These are phyloP conservation scores for Hirschioporus abietinus DNA, from an alignment of 768 basidiomycete species.

Conservation along the genomic window DNA sequence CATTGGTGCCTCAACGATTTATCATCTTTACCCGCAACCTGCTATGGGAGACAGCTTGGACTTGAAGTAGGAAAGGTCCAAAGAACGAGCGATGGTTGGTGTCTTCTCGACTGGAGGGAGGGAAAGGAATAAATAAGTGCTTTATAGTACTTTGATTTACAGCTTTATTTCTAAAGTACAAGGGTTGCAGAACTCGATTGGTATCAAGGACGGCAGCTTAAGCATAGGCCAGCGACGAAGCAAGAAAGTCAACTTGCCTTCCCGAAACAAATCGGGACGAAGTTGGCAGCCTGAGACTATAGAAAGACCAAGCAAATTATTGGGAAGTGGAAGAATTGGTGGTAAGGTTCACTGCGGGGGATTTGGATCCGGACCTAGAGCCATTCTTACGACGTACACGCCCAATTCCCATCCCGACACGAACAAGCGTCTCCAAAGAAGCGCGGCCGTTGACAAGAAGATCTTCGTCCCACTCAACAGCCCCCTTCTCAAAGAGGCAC, in stretches of 20 bases:
- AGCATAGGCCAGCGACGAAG: too few species aligned
- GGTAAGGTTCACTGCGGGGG: background rate
- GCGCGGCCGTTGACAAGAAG: slow-evolving; percentile 78
- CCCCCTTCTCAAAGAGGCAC: slow-evolving; percentile 79
- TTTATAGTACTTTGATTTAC: too few species aligned
- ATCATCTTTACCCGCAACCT: too few species aligned
- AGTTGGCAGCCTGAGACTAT: background rate
- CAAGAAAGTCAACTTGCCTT: background rate
- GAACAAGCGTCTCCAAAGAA: slow-evolving; percentile 84
- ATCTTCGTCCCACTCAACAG: slow-evolving; percentile 89
- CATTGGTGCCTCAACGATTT: too few species aligned
- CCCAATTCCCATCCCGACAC: slow-evolving; percentile 85
- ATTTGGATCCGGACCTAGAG: background rate
- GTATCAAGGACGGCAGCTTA: too few species aligned
- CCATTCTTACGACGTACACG: slow-evolving; percentile 10
- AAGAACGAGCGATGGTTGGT: too few species aligned
- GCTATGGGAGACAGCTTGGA: too few species aligned
- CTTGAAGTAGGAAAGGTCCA: too few species aligned
- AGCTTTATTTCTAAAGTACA: too few species aligned
- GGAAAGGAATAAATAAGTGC: too few species aligned
- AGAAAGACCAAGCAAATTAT: background rate
- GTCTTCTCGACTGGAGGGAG: too few species aligned
- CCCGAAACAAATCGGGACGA: background rate
- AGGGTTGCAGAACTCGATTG: too few species aligned
- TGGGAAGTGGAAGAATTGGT: background rate